Percentiles rank a stretch among this genome's conserved stretches.
Conservation (phyloP, 257 asterid species). For the Mentha longifolia region DNA sequence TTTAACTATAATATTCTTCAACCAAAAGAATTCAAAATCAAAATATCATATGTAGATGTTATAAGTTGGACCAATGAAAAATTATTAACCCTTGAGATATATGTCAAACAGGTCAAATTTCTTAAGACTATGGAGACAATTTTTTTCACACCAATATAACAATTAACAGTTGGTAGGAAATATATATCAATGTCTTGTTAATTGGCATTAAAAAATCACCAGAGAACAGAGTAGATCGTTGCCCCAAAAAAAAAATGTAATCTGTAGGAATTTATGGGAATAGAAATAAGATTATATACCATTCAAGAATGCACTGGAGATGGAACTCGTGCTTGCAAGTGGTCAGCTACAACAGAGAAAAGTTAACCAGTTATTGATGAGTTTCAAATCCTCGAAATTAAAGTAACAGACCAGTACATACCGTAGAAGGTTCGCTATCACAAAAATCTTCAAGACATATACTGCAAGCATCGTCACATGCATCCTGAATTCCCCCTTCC, state of each 20-base stretch:
- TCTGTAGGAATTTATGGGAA: background rate
- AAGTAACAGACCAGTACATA: constrained; percentile 33
- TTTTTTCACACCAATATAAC: background rate
- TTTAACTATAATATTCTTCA: constrained; percentile 1
- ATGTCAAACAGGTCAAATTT: background rate
- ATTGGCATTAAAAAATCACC: background rate
- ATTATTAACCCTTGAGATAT: background rate
- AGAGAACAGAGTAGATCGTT: background rate
- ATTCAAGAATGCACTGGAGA: constrained; percentile 91
- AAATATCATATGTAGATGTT: background rate
- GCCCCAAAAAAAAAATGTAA: background rate
- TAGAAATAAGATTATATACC: constrained; percentile 43
- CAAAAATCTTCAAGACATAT: constrained; percentile 87
- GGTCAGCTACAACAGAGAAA: constrained; percentile 60
- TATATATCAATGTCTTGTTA: background rate
- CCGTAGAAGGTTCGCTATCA: constrained; percentile 82
- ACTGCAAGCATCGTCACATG: constrained; percentile 95
- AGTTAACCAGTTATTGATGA: constrained; percentile 15
- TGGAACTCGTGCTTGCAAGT: constrained; percentile 91
- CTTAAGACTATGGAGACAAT: background rate
- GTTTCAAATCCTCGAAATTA: constrained; percentile 21
- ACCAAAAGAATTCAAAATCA: constrained; percentile 1
- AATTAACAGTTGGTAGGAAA: background rate
- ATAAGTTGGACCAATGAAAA: background rate
- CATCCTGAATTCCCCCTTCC: constrained; percentile 91